These are phyloP conservation scores for Tetrahymena thermophila DNA, from an alignment of 73 alveolate species.

Conservation along the genomic window DNA sequence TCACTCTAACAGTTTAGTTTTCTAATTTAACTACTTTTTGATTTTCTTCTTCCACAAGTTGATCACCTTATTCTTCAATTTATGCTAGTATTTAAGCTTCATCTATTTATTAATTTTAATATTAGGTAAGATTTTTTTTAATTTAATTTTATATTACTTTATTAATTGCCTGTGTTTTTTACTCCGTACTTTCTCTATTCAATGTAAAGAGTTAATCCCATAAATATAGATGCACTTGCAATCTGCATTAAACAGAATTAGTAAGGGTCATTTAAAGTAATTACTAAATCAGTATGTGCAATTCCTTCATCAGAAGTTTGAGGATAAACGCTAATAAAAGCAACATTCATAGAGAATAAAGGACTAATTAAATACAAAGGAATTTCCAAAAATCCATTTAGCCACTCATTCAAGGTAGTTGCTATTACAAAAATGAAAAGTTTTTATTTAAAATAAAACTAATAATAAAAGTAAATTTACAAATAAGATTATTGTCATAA, in stretches of 20 bases:
- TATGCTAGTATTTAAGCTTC: neutral
- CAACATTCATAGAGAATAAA: neutral
- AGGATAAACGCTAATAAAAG: neutral
- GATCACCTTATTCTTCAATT: conserved; percentile 14
- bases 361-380: neutral
- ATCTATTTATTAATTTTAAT: neutral
- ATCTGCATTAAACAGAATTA: neutral
- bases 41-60: conserved; percentile 5
- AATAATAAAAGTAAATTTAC: neutral
- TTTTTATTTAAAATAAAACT: neutral
- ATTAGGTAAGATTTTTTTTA: neutral
- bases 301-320: neutral
- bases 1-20: conserved; percentile 35
- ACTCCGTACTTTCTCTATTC: neutral
- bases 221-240: neutral
- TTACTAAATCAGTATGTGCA: neutral
- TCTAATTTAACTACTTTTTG: neutral
- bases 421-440: neutral
- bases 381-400: neutral
- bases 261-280: neutral
- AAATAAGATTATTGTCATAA: neutral
- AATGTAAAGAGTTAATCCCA: neutral
- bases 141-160: neutral
- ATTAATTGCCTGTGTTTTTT: neutral
- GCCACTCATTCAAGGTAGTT: neutral